Base-by-base conservation (phyloP, 495 filamentous ascomycete species). In the Podospora conica region DNA sequence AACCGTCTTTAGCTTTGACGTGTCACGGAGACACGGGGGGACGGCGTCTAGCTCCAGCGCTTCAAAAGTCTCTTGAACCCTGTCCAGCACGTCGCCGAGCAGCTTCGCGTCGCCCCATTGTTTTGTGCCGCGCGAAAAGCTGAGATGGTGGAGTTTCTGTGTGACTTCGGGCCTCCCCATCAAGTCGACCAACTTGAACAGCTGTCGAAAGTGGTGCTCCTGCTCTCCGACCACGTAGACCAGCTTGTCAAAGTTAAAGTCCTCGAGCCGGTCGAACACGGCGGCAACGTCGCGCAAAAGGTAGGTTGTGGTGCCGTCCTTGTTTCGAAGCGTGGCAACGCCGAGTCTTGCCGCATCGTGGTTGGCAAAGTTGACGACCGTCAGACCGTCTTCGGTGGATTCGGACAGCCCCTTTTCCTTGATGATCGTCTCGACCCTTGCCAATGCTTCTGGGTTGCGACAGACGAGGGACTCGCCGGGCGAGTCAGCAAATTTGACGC, bases 211-310 rank as follows among this genome's bases (percentile, higher is more conserved):
- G 74, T 92, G 89, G n/a, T 88, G 77, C 73, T 90, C 86, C 75
- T 91, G 88, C 72, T 91, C 87, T 3, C 81, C 79, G 64, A 91
- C 85, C 22, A 91, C 88, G 73, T 91, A 92, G 60, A 92, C 85
- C 87, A 91, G 88, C 79, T 87, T 86, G 73, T 91, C 89, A 70
- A 90, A 90, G 61, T 85, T 70, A 75, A 86, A 89, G 53, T 82
- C 81, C 59, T 88, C 80, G 63, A 82, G 79, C 64, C 90, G 83
- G 76, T 90, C 85, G 9, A 83, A 68, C 29, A 86, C 85, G 23
- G 87, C 87, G 63, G 85, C 88, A 61, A 92, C 87, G 71, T 92
- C 90, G 58, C 90, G 82, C 65, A 89, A 90, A 33, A 91, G 79
- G 74, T 92, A 91, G 5, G 88, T 79, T 27, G 84, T 85, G 8